Evolutionary conservation across 495 filamentous ascomycete genomes (phyloP), one percentile per base, ranked within the genome.

Genomic region (Aspergillus carlsbadensis): DNA sequence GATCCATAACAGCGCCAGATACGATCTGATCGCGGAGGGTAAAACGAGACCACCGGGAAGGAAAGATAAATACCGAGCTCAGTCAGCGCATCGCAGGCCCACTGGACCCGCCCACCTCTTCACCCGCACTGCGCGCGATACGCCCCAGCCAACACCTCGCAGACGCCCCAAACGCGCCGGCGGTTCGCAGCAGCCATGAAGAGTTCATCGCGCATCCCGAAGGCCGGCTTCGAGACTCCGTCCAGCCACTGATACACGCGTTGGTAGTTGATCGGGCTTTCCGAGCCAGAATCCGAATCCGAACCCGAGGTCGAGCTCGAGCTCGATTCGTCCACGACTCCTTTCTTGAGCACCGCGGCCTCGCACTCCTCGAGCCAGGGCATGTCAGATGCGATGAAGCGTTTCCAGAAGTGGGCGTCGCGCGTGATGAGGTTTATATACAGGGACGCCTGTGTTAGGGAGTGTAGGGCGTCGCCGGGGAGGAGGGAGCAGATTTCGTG

Each of bases 371-470:
- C 26, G 18, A 65, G 53, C 62, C 62, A 65, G 4, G 62, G 62
- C 62, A 65, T 65, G 26, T 61, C 62, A n/a, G 43, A 45, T 15
- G 57, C 48, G 20, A 61, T 51, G 34, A 61, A 54, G 6, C 36
- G 37, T n/a, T 58, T 56, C 62, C 62, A 65, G 56, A 65, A 65
- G 5, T 44, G 50, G 37, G 57, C 60, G 31, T 65, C 55, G 49
- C 58, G 53, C 26, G 62, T 61, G 13, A 65, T 15, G 24, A 61
- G 37, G 11, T 59, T 48, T 8, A 65, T 37, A 17, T 50, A 56
- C 5, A 61, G 40, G 5, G 62, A 65, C 5, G 62, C 62, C 15
- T 65, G 48, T 0, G 56, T 55, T 4, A 65, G 56, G 5, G 56
- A 41, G 24, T 57, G 57, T 6, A 65, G 37, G 0, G 58, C 44